Conservation (phyloP, 73 alveolate genomes). For the Blepharisma stoltei region DNA sequence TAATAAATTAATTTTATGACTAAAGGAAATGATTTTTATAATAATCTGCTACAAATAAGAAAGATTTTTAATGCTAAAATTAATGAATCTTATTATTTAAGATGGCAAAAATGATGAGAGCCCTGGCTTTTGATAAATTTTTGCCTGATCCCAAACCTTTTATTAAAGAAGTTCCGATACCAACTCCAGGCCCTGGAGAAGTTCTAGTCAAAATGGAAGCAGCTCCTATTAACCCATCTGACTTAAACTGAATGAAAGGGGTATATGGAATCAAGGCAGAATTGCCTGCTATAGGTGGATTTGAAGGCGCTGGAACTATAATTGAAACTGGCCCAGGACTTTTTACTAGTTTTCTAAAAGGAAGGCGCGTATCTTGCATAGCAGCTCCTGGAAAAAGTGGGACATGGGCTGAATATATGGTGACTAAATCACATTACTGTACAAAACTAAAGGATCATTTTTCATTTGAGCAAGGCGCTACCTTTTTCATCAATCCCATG, state of each 20-base stretch:
- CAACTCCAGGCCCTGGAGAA: conserved; percentile 63
- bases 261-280: conserved; percentile 31
- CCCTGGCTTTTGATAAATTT: neutral
- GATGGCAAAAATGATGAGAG: neutral
- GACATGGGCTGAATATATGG: conserved; percentile 74
- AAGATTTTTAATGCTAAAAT: no score
- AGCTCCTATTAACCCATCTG: conserved; percentile 61
- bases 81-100: no score
- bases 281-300: conserved; percentile 65
- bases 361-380: conserved; percentile 77
- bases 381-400: conserved; percentile 47
- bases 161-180: conserved; percentile 54
- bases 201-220: conserved; percentile 50
- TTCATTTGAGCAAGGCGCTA: neutral
- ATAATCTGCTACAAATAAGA: no score
- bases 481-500: conserved; percentile 30
- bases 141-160: neutral
- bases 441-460: neutral
- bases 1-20: no score
- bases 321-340: conserved; percentile 82
- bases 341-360: conserved; percentile 75
- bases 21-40: no score
- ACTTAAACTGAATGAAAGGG: conserved; percentile 57
- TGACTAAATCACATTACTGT: conserved; percentile 51
- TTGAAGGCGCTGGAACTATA: conserved; percentile 79